Evolutionary conservation across 2,329 filamentous ascomycete genomes (phyloP).

Genomic region (Cladophialophora psammophila): DNA sequence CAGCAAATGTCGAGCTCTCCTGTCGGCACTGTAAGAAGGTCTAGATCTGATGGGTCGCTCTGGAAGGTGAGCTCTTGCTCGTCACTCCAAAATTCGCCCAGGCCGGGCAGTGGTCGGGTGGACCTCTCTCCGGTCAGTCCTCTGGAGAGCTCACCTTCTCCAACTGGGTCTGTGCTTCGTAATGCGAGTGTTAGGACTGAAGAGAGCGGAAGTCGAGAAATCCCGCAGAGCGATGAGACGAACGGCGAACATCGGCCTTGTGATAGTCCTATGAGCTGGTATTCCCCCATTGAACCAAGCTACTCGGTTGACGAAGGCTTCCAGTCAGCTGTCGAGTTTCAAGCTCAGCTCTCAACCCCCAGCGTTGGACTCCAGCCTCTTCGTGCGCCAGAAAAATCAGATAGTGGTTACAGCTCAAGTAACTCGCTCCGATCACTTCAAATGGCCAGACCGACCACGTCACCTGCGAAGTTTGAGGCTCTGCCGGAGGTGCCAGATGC

Average conservation of each 20-base stretch:
- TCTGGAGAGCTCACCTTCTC: slow-evolving; percentile 18
- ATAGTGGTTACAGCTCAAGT: slow-evolving; percentile 42
- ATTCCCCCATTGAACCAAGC: slow-evolving; percentile 25
- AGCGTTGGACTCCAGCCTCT: slow-evolving; percentile 22
- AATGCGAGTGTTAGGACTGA: slow-evolving; percentile 13
- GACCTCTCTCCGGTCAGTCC: slow-evolving; percentile 13
- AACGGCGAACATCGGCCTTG: slow-evolving; percentile 6
- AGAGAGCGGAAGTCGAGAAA: not conserved
- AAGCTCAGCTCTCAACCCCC: slow-evolving; percentile 22
- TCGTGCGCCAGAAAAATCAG: slow-evolving; percentile 32
- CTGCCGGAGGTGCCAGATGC: slow-evolving; percentile 10
- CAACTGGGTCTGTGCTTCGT: slow-evolving; percentile 31
- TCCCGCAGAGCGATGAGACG: not conserved
- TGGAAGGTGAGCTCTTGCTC: slow-evolving; percentile 22
- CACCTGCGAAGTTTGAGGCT: slow-evolving; percentile 5
- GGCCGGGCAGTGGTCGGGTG: not conserved
- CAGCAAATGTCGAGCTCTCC: slow-evolving; percentile 15
- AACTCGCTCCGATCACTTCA: slow-evolving; percentile 35
- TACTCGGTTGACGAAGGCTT: slow-evolving; percentile 22
- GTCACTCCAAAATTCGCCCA: slow-evolving; percentile 20
- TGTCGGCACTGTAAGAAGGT: slow-evolving; percentile 23
- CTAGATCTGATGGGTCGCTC: slow-evolving; percentile 29
- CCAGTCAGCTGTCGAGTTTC: slow-evolving; percentile 32
- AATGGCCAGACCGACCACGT: slow-evolving; percentile 9
- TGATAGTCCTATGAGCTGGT: slow-evolving; percentile 25